These are phyloP conservation scores for Pseudogymnoascus sp. DNA, from an alignment of 2,329 filamentous ascomycete species.

Conservation along the genomic window DNA sequence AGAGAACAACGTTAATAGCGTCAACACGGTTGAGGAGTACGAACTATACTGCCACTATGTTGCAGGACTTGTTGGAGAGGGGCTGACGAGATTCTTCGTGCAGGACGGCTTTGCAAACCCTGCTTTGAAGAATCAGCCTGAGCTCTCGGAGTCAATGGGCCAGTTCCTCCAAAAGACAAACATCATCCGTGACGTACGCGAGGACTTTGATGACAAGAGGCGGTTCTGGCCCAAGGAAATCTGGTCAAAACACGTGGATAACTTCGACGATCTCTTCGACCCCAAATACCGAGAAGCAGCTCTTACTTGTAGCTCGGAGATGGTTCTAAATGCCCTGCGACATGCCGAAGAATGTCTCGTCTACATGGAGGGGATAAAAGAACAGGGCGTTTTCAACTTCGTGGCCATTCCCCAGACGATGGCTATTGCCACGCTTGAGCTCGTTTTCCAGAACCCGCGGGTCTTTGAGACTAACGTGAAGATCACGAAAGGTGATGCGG, in stretches of 20 bases:
- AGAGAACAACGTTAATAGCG: conserved; percentile 70
- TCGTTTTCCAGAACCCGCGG: conserved; percentile 83
- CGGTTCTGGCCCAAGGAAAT: conserved; percentile 95
- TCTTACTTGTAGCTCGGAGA: conserved; percentile 80
- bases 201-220: conserved; percentile 80
- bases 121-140: conserved; percentile 66
- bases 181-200: conserved; percentile 91
- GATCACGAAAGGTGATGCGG: conserved; percentile 92
- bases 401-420: conserved; percentile 93
- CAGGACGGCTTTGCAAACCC: conserved; percentile 80
- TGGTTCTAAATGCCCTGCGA: conserved; percentile 83
- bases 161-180: conserved; percentile 98
- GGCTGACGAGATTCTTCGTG: conserved; percentile 83
- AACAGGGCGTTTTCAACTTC: conserved; percentile 99
- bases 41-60: conserved; percentile 98
- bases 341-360: conserved; percentile 92
- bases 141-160: conserved; percentile 91
- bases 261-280: conserved; percentile 85
- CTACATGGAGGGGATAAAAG: conserved; percentile 89
- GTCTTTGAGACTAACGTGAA: conserved; percentile 88
- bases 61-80: conserved; percentile 95
- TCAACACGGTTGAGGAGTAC: conserved; percentile 80
- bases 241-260: conserved; percentile 89
- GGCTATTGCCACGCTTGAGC: conserved; percentile 90
- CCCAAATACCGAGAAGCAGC: conserved; percentile 70